A percentile compares a stretch with the other conserved stretches of the same genome.
Evolutionary conservation across 73 alveolate species (phyloP).

Genomic region (Paramecium sonneborni): DNA sequence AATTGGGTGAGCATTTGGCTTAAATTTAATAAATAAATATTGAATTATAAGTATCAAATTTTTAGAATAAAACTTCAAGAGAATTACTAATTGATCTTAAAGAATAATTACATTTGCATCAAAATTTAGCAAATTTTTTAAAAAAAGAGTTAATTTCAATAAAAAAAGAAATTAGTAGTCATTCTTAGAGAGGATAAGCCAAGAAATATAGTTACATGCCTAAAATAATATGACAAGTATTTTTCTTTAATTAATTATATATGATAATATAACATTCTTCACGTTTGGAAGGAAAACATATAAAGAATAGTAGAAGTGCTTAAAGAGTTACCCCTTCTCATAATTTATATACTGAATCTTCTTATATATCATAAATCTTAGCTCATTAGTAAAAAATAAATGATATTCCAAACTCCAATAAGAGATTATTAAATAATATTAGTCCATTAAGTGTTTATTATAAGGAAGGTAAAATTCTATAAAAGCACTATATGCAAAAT

Average conservation of each 20-base stretch:
- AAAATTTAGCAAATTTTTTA: background rate
- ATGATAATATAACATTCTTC: background rate
- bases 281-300: background rate
- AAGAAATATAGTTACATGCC: constrained; percentile 17
- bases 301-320: background rate
- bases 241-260: background rate
- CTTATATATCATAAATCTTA: constrained; percentile 16
- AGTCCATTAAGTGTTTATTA: background rate
- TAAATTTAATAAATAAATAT: background rate
- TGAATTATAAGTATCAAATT: background rate
- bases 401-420: background rate
- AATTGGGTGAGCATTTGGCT: background rate
- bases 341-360: background rate
- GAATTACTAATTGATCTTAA: background rate
- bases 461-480: background rate
- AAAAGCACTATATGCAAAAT: background rate
- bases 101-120: background rate
- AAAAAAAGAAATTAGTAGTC: background rate
- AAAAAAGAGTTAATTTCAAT: background rate
- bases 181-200: background rate
- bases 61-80: constrained; percentile 2
- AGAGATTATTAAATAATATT: background rate
- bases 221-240: background rate
- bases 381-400: background rate
- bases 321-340: constrained; percentile 15